These are phyloP conservation scores for Ottelia alismoides DNA, from an alignment of 106 monocot genomes.

Conservation along the genomic window DNA sequence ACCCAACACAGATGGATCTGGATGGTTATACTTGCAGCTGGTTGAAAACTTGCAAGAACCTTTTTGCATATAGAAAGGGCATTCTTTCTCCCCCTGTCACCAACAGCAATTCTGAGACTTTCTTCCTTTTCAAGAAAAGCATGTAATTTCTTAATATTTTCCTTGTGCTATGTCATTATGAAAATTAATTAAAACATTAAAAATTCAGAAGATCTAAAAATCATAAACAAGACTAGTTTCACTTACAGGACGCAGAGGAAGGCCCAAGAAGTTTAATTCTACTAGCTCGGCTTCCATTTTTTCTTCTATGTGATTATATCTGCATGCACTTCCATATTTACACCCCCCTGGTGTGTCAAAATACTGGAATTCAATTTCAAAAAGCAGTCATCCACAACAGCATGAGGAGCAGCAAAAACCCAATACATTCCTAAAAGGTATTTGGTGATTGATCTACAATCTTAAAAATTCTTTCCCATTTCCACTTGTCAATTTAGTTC, in stretches of 20 bases:
- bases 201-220: neutral
- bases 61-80: slow-evolving; percentile 25
- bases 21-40: slow-evolving; percentile 32
- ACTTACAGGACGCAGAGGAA: slow-evolving; percentile 60
- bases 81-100: slow-evolving; percentile 28
- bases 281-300: slow-evolving; percentile 19
- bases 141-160: neutral
- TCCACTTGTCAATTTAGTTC: no score
- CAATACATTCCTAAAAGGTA: no score
- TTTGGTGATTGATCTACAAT: no score
- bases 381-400: no score
- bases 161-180: no score
- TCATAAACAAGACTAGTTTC: neutral
- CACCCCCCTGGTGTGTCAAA: slow-evolving; percentile 40
- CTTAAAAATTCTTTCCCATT: no score
- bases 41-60: slow-evolving; percentile 22
- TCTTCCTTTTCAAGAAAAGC: neutral
- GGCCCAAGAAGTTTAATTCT: slow-evolving; percentile 59
- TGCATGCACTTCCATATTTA: slow-evolving; percentile 54
- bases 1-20: slow-evolving; percentile 13
- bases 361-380: no score
- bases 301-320: slow-evolving; percentile 31
- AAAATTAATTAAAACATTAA: neutral
- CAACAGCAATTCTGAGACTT: neutral
- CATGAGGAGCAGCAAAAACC: no score